Evolutionary conservation across 169 alveolate species (phyloP).

Genomic region (Besnoitia besnoiti): DNA sequence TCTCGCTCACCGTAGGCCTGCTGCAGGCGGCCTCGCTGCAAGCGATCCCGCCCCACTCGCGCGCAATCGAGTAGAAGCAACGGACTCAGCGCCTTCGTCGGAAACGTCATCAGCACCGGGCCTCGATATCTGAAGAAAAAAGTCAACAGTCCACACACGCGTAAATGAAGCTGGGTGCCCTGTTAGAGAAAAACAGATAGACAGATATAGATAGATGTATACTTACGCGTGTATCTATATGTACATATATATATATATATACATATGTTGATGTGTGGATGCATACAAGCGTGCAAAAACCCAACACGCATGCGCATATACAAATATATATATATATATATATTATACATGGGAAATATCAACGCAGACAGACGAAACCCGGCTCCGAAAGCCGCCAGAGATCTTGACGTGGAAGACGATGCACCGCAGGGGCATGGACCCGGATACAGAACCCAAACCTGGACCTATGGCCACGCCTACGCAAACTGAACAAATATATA

Average conservation of each 20-base stretch:
- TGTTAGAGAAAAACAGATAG: background rate
- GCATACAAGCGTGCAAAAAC: no score
- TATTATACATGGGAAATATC: background rate
- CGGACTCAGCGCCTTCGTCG: constrained; percentile 97
- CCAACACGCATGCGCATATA: background rate
- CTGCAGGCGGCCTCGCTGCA: constrained; percentile 64
- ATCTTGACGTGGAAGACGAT: no score
- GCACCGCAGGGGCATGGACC: no score
- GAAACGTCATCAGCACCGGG: constrained; percentile 95
- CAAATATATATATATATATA: background rate
- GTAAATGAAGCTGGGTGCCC: background rate
- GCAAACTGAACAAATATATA: background rate
- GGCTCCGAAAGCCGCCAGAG: no score
- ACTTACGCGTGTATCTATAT: background rate
- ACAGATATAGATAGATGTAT: no score
- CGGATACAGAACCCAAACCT: background rate
- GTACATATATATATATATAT: background rate
- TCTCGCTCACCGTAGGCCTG: background rate
- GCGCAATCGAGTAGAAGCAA: constrained; percentile 96
- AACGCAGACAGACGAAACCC: background rate
- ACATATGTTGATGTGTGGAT: no score
- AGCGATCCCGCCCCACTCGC: constrained; percentile 85
- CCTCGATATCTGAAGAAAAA: constrained; percentile 81
- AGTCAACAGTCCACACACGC: background rate
- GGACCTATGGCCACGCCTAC: background rate